Evolutionary conservation across 148 eudicot species (phyloP).

Genomic region (Vaccinium vitisidaea): DNA sequence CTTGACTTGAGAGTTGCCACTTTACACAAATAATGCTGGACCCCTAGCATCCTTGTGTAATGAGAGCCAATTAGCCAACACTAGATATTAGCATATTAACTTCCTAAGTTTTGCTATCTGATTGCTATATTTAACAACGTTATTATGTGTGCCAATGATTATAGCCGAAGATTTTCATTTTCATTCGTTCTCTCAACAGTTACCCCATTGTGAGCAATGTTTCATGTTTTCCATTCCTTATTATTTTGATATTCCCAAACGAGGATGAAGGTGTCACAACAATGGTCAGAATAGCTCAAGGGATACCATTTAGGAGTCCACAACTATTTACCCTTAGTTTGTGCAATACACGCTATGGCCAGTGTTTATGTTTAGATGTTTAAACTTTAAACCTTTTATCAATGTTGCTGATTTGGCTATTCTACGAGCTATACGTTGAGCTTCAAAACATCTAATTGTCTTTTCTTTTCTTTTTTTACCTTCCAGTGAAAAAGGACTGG

Average conservation of each 20-base stretch:
- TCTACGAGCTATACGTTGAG: not conserved
- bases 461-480: not conserved
- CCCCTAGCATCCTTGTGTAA: not conserved
- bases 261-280: not conserved
- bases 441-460: not conserved
- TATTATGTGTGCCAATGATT: not conserved
- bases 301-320: not conserved
- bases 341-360: not conserved
- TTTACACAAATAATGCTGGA: not conserved
- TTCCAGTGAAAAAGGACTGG: slow-evolving; percentile 70
- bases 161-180: not conserved
- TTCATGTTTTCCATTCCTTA: not conserved
- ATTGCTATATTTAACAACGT: not conserved
- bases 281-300: not conserved
- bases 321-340: not conserved
- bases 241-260: not conserved
- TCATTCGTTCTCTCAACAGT: not conserved
- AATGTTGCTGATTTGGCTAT: not conserved
- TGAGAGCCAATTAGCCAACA: not conserved
- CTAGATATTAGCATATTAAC: not conserved
- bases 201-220: not conserved
- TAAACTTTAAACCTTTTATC: not conserved
- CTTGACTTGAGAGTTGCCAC: not conserved
- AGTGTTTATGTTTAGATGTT: not conserved
- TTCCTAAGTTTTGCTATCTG: not conserved